phyloP scores from a whole-genome alignment of 139 green algal genomes.

The Chlorella sp. region DNA sequence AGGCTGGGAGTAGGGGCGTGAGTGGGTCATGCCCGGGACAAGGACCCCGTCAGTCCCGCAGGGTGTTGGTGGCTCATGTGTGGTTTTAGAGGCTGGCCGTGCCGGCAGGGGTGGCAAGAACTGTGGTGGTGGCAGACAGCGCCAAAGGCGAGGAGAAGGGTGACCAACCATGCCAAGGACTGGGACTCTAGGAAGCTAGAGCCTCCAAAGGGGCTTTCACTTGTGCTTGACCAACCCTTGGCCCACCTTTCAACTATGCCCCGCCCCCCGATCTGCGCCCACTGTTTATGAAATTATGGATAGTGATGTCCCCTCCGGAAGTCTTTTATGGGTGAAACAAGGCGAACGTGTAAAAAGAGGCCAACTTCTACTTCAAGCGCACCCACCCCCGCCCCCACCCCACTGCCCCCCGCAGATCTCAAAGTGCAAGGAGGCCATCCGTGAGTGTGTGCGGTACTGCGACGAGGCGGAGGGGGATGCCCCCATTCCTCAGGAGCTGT shows the following conservation, averaged over 20 bases:
- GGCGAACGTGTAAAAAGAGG: slow-evolving; percentile 43
- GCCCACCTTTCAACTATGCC: slow-evolving; percentile 1
- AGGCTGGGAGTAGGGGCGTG: too few species aligned
- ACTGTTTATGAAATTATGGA: slow-evolving; percentile 46
- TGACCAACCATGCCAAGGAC: too few species aligned
- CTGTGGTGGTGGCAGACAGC: too few species aligned
- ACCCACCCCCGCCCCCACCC: neutral
- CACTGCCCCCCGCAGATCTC: slow-evolving; percentile 40
- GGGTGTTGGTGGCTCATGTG: too few species aligned
- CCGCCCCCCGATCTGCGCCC: slow-evolving; percentile 23
- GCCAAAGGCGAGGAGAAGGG: too few species aligned
- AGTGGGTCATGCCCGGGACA: neutral
- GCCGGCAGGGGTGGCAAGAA: too few species aligned
- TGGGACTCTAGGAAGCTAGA: neutral
- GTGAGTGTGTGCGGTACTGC: slow-evolving; percentile 65
- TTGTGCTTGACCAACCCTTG: too few species aligned
- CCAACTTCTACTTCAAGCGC: slow-evolving; percentile 26
- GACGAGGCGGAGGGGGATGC: slow-evolving; percentile 55
- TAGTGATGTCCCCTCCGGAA: slow-evolving; percentile 49
- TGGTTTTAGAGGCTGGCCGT: too few species aligned
- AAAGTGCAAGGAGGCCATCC: slow-evolving; percentile 67
- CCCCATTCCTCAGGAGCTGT: slow-evolving; percentile 46
- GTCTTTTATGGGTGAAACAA: slow-evolving; percentile 66
- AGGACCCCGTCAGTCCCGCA: neutral
- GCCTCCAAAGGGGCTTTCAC: too few species aligned